Conservation (phyloP, 2,329 filamentous ascomycete genomes). For the Colletotrichum coccodes region DNA sequence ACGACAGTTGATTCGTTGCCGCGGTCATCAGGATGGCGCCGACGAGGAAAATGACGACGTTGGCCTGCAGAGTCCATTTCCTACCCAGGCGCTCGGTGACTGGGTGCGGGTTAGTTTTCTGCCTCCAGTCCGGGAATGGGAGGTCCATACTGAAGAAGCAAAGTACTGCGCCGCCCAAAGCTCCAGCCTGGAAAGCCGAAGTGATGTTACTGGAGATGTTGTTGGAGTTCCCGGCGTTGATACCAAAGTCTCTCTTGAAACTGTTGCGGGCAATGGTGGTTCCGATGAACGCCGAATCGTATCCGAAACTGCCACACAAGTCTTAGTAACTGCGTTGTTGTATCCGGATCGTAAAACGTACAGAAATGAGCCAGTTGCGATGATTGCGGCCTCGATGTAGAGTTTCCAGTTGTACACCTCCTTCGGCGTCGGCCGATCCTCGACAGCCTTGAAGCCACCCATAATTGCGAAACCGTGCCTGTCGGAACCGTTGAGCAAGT, state of each 20-base stretch:
- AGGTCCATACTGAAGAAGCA: slow-evolving; percentile 48
- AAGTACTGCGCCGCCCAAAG: slow-evolving; percentile 62
- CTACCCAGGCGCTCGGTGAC: slow-evolving; percentile 59
- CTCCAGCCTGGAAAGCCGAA: slow-evolving; percentile 58
- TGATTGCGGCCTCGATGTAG: slow-evolving; percentile 58
- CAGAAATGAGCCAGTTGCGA: slow-evolving; percentile 57
- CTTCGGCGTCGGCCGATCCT: slow-evolving; percentile 64
- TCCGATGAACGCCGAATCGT: slow-evolving; percentile 64
- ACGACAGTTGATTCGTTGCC: slow-evolving; percentile 50
- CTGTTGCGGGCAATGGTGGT: slow-evolving; percentile 60
- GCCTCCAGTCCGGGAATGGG: background rate
- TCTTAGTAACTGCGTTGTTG: slow-evolving; percentile 33
- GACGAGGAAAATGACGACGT: slow-evolving; percentile 54
- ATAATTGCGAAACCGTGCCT: slow-evolving; percentile 34
- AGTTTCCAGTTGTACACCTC: slow-evolving; percentile 65
- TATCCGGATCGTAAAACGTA: too few relatives aligned
- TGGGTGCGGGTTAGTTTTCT: background rate
- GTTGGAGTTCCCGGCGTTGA: slow-evolving; percentile 40
- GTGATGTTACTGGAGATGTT: slow-evolving; percentile 55
- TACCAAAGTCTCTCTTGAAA: slow-evolving; percentile 55
- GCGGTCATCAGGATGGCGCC: slow-evolving; percentile 55
- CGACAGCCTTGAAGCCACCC: slow-evolving; percentile 56
- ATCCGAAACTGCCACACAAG: slow-evolving; percentile 53
- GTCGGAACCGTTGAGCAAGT: background rate
- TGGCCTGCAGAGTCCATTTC: slow-evolving; percentile 60